These are phyloP conservation scores for Hydrangea macrophylla DNA, from an alignment of 148 eudicot genomes.

Conservation along the genomic window DNA sequence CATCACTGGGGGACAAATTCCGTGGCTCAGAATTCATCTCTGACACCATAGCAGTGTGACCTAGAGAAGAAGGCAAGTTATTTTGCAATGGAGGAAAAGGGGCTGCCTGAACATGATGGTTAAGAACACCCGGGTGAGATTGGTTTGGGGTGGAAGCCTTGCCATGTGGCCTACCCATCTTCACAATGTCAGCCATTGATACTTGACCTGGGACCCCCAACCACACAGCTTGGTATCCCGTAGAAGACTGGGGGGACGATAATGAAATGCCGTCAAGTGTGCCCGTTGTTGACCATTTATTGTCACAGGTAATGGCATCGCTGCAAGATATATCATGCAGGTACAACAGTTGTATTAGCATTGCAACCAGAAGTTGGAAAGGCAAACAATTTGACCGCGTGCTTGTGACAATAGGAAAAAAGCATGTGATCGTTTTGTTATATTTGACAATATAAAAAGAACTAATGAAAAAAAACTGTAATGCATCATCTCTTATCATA, in stretches of 20 bases:
- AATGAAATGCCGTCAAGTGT: constrained; percentile 41
- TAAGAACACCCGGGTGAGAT: constrained; percentile 35
- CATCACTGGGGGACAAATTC: too few relatives aligned
- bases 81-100: too few relatives aligned
- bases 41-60: neutral
- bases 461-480: too few relatives aligned
- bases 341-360: constrained; percentile 1
- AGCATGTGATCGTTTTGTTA: too few relatives aligned
- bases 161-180: constrained; percentile 84
- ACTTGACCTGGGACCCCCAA: constrained; percentile 17
- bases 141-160: constrained; percentile 39
- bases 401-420: too few relatives aligned
- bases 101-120: constrained; percentile 35
- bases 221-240: too few relatives aligned
- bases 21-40: too few relatives aligned
- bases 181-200: constrained; percentile 85
- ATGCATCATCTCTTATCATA: too few relatives aligned
- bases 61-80: neutral
- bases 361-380: constrained; percentile 4
- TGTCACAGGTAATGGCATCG: constrained; percentile 43
- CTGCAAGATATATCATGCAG: constrained; percentile 42
- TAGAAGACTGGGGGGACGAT: constrained; percentile 26
- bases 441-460: too few relatives aligned
- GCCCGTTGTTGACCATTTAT: constrained; percentile 27
- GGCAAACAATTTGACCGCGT: too few relatives aligned